Evolutionary conservation across 179 eudicot genomes (phyloP), one percentile per base, ranked within the genome.

Genomic region (Amaranthus tricolor): DNA sequence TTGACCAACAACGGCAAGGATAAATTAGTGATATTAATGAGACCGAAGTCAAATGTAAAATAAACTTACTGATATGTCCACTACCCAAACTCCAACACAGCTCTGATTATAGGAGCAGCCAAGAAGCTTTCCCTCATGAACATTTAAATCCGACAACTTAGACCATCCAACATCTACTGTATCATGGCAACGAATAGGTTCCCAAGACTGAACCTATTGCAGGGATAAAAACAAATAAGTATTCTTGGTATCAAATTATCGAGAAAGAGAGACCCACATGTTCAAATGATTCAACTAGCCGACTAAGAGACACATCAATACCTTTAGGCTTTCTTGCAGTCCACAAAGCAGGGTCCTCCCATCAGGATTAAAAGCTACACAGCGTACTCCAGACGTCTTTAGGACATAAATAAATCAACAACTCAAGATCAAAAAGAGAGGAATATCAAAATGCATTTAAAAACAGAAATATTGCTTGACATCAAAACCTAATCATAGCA

Each of bases 61-160:
- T 31, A 53, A 55, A 61, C 85, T 75, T 89, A 95, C 99, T 84
- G 97, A 89, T 63, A 95, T 85, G 81, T 95, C 99, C 49, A 95
- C 99, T 67, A 95, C 99, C 99, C 99, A 95, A 66, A 95, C 97
- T 81, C 99, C 99, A 71, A 95, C 99, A 76, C 99, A 93, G 76
- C 98, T 95, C 80, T 95, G 99, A 83, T 93, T 95, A 79, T 85
- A 89, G 21, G 99, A 95, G 88, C 99, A 95, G 63, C 97, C 99
- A 40, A 95, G 93, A 82, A 95, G 99, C 85, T 95, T 95, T 53
- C 98, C 99, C 84, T 95, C 99, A 64, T 95, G 98, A 71, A 95
- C 87, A 84, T 91, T 95, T 73, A 95, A 91, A 88, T 95, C 99
- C 50, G 97, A 89, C 78, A 95, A 84, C 77, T 71, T 89, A 79